Evolutionary conservation across 768 basidiomycete species (phyloP).

Genomic region (Collybia sp.): DNA sequence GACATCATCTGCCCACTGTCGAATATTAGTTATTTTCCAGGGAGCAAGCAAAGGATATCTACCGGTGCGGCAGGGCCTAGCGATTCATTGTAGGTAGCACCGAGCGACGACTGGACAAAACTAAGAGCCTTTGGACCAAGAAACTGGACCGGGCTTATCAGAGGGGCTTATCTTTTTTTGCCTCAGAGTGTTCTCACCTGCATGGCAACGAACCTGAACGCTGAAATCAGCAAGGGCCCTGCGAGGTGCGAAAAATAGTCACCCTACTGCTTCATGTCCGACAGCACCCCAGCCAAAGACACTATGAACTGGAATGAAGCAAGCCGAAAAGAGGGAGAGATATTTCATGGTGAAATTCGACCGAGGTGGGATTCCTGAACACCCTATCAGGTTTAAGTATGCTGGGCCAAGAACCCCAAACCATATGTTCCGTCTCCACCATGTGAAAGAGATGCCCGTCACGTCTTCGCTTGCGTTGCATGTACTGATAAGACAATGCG

Average conservation of each 20-base stretch:
- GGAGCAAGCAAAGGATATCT: too few species aligned
- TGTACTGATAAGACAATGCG: too few species aligned
- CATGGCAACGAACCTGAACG: conserved; percentile 34
- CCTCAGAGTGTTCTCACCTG: conserved; percentile 17
- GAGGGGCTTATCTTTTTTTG: not conserved
- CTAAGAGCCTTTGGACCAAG: conserved; percentile 40
- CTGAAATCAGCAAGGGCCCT: not conserved
- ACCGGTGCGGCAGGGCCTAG: conserved; percentile 48
- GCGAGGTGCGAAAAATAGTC: conserved; percentile 5
- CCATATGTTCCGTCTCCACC: too few species aligned
- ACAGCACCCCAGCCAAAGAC: conserved; percentile 37
- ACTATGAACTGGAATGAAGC: conserved; percentile 1
- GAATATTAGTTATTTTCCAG: too few species aligned
- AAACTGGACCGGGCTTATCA: conserved; percentile 27
- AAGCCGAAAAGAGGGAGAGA: too few species aligned
- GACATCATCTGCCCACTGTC: conserved; percentile 49
- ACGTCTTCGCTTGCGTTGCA: too few species aligned
- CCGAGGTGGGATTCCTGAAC: too few species aligned
- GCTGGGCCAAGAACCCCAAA: too few species aligned
- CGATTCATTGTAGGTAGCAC: conserved; percentile 35
- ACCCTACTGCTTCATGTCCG: conserved; percentile 43
- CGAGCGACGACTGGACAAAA: conserved; percentile 41
- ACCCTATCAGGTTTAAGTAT: too few species aligned
- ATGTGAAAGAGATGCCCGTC: too few species aligned
- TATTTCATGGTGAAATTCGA: too few species aligned